Conservation (phyloP, 2,329 filamentous ascomycete species). For the Ophiostoma fasciatum region DNA sequence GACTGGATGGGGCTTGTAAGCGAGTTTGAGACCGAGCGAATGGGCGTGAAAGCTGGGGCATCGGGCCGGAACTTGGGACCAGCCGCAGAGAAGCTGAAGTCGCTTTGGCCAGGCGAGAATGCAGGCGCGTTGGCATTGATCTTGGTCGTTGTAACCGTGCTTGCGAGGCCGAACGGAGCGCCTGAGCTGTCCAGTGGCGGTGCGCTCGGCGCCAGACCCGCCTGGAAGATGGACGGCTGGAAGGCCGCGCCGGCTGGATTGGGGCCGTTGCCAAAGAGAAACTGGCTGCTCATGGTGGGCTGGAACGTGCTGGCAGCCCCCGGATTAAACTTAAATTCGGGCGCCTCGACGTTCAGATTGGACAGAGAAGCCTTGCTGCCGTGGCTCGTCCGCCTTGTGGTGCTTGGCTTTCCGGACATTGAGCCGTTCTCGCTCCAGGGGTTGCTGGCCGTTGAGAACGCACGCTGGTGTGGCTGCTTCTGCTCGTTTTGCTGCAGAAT, state of each 20-base stretch:
- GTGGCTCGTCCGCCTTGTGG: conserved; percentile 37
- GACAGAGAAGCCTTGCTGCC: conserved; percentile 56
- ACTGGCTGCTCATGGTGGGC: conserved; percentile 24
- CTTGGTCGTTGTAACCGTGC: too few species aligned
- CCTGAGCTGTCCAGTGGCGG: too few species aligned
- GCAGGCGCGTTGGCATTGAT: conserved; percentile 57
- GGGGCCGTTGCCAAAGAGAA: conserved; percentile 31
- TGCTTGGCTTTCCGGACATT: conserved; percentile 20
- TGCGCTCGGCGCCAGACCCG: conserved; percentile 19
- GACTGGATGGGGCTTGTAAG: conserved; percentile 30
- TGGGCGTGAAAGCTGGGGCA: conserved; percentile 62
- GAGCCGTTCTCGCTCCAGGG: conserved; percentile 44
- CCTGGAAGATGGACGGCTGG: conserved; percentile 34
- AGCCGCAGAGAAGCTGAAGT: conserved; percentile 54
- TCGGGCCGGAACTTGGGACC: conserved; percentile 59
- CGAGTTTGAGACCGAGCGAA: conserved; percentile 30
- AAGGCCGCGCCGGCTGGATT: conserved; percentile 18
- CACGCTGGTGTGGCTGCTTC: conserved; percentile 29
- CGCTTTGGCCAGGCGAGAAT: conserved; percentile 52
- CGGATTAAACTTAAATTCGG: conserved; percentile 71
- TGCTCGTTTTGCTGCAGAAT: conserved; percentile 34
- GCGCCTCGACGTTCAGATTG: conserved; percentile 76
- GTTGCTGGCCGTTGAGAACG: conserved; percentile 43
- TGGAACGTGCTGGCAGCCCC: conserved; percentile 35
- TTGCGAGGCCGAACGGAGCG: too few species aligned